phyloP scores from a whole-genome alignment of 208 protist genomes.

The Acanthamoeba culbertsoni region DNA sequence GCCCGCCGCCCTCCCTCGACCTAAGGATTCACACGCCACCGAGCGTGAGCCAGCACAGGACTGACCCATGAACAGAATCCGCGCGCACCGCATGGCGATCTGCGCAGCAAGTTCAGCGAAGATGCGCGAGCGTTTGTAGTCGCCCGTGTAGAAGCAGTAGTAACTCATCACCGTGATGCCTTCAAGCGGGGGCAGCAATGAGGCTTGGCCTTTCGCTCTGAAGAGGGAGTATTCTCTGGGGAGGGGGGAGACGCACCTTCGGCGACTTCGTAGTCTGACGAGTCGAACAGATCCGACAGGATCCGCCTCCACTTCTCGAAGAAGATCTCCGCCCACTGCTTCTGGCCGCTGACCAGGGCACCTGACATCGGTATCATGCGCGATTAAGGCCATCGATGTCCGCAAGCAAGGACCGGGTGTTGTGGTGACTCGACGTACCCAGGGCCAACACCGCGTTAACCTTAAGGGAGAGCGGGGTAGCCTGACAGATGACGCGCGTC shows the following conservation, averaged over 20 bases:
- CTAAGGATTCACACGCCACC: neutral
- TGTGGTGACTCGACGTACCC: neutral
- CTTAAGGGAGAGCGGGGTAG: neutral
- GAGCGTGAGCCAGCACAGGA: neutral
- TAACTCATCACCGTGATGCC: neutral
- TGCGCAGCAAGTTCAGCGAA: neutral
- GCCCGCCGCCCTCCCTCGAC: neutral
- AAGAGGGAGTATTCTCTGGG: neutral
- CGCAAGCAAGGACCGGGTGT: neutral
- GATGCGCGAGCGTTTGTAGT: neutral
- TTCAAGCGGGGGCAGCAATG: neutral
- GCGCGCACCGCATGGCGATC: neutral
- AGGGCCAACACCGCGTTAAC: neutral
- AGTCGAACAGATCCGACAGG: neutral
- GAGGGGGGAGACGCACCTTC: neutral
- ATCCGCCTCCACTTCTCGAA: neutral
- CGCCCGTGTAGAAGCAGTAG: neutral
- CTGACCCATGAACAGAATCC: too few species aligned
- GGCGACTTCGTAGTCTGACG: neutral
- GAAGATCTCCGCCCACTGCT: neutral
- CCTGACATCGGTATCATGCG: too few species aligned
- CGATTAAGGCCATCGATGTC: too few species aligned
- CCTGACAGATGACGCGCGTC: neutral
- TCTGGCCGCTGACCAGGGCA: neutral
- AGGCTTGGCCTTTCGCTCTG: too few species aligned